phyloP scores from a whole-genome alignment of 306 rosid genomes.

The Cucumis hystrix region DNA sequence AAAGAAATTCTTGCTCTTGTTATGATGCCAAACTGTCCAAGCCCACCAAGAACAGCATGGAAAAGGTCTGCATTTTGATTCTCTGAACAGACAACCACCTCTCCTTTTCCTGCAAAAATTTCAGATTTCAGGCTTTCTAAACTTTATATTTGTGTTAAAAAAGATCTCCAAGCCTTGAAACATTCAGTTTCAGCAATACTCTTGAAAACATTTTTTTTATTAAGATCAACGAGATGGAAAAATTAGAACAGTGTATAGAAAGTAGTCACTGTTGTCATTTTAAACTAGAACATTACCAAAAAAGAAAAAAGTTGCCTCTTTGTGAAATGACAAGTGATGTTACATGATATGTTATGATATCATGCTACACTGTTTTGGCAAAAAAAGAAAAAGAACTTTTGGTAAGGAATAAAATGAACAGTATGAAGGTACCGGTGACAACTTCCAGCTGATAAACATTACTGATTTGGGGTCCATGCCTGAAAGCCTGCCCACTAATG shows the following conservation, averaged over 20 bases:
- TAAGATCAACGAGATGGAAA: neutral
- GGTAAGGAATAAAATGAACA: constrained; percentile 1
- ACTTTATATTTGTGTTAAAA: neutral
- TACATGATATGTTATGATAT: neutral
- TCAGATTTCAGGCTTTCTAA: neutral
- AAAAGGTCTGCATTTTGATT: constrained; percentile 63
- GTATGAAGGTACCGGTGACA: constrained; percentile 55
- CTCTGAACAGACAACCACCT: constrained; percentile 60
- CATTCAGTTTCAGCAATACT: neutral
- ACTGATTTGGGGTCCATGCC: constrained; percentile 89
- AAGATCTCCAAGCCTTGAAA: neutral
- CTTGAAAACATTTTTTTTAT: neutral
- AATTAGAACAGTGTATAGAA: neutral
- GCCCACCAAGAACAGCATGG: constrained; percentile 80
- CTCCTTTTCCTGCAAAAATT: constrained; percentile 69
- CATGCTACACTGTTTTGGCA: neutral
- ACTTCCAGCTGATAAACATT: constrained; percentile 69
- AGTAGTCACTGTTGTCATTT: neutral
- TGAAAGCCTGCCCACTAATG: constrained; percentile 89
- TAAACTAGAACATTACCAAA: neutral
- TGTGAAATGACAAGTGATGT: constrained; percentile 5
- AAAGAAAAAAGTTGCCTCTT: neutral
- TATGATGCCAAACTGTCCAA: constrained; percentile 94
- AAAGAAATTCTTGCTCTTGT: constrained; percentile 79
- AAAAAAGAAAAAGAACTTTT: neutral